Conservation (phyloP, 2,329 filamentous ascomycete genomes). For the Aureobasidium sp. region DNA sequence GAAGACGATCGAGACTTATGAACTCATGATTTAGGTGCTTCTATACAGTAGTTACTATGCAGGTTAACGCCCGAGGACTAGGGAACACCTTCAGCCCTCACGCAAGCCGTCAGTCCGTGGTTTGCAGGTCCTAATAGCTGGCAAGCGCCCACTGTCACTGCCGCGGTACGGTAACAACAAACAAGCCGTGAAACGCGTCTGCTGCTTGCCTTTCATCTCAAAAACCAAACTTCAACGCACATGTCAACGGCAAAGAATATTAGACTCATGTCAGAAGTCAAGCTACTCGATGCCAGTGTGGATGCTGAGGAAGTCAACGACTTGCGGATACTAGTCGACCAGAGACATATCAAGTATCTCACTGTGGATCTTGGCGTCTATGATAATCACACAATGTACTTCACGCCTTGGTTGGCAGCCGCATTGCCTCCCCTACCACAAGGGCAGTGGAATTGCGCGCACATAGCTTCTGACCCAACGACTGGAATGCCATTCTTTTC, state of each 20-base stretch:
- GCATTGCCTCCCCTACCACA: constrained; percentile 32
- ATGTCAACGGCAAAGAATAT: background rate
- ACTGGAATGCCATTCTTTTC: constrained; percentile 19
- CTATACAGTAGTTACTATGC: too few species aligned
- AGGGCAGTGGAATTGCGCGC: constrained; percentile 36
- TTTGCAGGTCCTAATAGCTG: background rate
- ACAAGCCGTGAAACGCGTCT: background rate
- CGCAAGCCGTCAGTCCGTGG: too few species aligned
- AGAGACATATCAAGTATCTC: constrained; percentile 34
- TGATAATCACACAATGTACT: constrained; percentile 28
- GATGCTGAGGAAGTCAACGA: constrained; percentile 23
- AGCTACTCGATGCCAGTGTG: constrained; percentile 17
- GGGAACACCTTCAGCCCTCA: too few species aligned
- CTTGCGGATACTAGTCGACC: constrained; percentile 33
- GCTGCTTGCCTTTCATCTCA: background rate
- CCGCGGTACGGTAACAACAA: background rate
- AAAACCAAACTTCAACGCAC: background rate
- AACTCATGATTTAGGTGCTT: too few species aligned
- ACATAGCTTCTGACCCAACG: constrained; percentile 24
- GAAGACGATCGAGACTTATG: too few species aligned
- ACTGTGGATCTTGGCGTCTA: constrained; percentile 31
- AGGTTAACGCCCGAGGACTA: too few species aligned
- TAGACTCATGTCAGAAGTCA: background rate
- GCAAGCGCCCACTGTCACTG: background rate
- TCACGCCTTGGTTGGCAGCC: constrained; percentile 26